Conservation (phyloP, 2,329 filamentous ascomycete genomes). For the Allantophomopsis lycopodina region DNA sequence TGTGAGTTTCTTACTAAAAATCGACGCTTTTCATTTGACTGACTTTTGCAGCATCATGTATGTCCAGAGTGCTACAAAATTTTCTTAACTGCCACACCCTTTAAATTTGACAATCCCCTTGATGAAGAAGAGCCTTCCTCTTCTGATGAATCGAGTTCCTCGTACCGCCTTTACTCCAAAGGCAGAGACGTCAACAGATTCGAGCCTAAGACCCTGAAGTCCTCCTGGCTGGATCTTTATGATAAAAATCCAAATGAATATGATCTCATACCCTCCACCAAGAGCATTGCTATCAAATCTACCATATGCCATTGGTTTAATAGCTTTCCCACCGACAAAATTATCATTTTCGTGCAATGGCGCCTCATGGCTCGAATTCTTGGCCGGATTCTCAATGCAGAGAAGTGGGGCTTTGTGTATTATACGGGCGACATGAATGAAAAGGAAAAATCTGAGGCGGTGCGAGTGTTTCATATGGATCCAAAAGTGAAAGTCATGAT, state of each 20-base stretch:
- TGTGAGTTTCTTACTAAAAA: conserved; percentile 5
- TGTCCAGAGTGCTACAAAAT: no score
- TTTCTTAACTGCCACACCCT: no score
- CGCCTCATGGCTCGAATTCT: conserved; percentile 36
- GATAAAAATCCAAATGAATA: conserved; percentile 7
- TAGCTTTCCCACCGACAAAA: conserved; percentile 33
- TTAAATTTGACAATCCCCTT: no score
- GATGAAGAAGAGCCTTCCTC: no score
- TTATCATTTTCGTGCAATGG: conserved; percentile 45
- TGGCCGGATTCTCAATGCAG: conserved; percentile 29
- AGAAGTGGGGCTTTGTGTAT: conserved; percentile 29
- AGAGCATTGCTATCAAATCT: conserved; percentile 20
- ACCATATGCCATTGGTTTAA: conserved; percentile 23
- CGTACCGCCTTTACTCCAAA: background rate
- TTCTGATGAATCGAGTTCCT: no score
- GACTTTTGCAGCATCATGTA: background rate
- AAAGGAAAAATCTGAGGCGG: conserved; percentile 26
- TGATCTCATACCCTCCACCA: conserved; percentile 21
- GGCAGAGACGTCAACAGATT: conserved; percentile 11
- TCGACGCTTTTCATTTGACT: background rate
- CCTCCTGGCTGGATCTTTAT: conserved; percentile 11
- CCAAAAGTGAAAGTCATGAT: conserved; percentile 31
- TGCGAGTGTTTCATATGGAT: conserved; percentile 29
- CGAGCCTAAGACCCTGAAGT: conserved; percentile 10
- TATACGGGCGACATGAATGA: conserved; percentile 32